Base-by-base conservation (phyloP, 2,329 filamentous ascomycete genomes). In the Aspergillus tubingensis region DNA sequence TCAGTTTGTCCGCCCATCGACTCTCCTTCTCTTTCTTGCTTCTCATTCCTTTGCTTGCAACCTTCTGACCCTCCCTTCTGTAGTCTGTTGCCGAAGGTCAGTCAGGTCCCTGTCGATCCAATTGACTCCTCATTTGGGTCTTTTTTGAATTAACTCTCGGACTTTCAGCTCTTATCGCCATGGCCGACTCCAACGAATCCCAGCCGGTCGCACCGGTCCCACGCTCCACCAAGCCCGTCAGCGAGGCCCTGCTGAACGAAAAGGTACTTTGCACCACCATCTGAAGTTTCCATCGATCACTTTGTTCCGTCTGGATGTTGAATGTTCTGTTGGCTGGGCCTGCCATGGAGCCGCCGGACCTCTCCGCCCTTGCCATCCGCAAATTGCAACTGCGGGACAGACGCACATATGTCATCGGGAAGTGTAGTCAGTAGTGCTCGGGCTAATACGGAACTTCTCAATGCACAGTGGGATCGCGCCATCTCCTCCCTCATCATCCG, bases 401-500 rank as follows among this genome's bases (percentile, higher is more conserved):
- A 43, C 15, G 36, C 54, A 44, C 21, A 48, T 47, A 59, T 48
- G 27, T 30, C 38, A n/a, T 44, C 7, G 17, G 50, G 17, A 38
- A 44, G 30, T 25, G 17, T 32, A 47, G 32, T 36, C 32, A 36
- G 32, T 36, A 36, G 27, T 36, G 41, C 44, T 55, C 43, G 57
- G 48, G 62, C 65, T 67, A 67, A 67, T 53, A 58, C 51, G 62
- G 59, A 62, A 50, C 51, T 59, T 60, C 49, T 49, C 58, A 32
- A 54, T 36, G 32, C 56, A 67, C 70, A 99, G 95, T 99, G 95
- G 95, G 95, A 99, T 79, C 94, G 91, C 82, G 97, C 95, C 81
- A 88, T 99, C 71, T 98, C 95, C 71, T 97, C 96, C 75, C 87
- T 97, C 79, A 87, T 99, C 76, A 96, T 99, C 84, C 93, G 96